These are phyloP conservation scores for Schwanniomyces etchellsii DNA, from an alignment of 1,139 yeast genomes.

Conservation along the genomic window DNA sequence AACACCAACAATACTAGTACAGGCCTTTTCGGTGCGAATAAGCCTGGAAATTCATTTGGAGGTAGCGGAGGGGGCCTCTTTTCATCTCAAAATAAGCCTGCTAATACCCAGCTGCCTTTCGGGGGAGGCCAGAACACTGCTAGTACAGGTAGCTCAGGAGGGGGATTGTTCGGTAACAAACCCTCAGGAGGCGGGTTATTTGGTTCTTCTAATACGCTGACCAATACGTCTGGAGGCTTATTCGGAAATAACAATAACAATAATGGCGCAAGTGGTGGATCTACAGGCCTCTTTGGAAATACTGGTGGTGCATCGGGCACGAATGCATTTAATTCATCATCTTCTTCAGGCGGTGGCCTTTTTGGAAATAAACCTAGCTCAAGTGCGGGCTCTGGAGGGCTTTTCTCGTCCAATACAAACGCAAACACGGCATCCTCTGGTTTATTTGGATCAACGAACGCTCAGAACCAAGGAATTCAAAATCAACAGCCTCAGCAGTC, in stretches of 20 bases:
- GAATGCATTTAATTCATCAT: conserved; percentile 13
- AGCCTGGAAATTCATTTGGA: conserved; percentile 10
- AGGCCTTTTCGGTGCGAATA: conserved; percentile 19
- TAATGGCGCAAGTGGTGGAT: conserved; percentile 4
- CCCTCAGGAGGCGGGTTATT: conserved; percentile 10
- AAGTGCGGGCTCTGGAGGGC: conserved; percentile 11
- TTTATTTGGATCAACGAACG: conserved; percentile 18
- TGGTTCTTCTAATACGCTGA: conserved; percentile 6
- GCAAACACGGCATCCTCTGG: conserved; percentile 8
- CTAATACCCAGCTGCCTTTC: conserved; percentile 22
- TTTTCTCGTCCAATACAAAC: conserved; percentile 21
- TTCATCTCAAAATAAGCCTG: conserved; percentile 15
- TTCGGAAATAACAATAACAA: conserved; percentile 15
- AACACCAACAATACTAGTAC: conserved; percentile 13
- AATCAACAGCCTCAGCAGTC: conserved; percentile 18
- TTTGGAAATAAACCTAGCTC: conserved; percentile 31
- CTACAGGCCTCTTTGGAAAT: conserved; percentile 35
- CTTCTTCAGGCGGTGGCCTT: conserved; percentile 20
- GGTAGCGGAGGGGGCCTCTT: conserved; percentile 23
- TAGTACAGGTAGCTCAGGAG: conserved; percentile 6
- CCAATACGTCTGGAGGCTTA: conserved; percentile 13
- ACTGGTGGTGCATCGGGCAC: conserved; percentile 14
- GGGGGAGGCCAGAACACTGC: conserved; percentile 21
- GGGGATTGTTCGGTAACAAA: conserved; percentile 14
- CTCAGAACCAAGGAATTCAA: conserved; percentile 3